These are phyloP conservation scores for Collybiopsis confluens DNA, from an alignment of 768 basidiomycete species.

Conservation along the genomic window DNA sequence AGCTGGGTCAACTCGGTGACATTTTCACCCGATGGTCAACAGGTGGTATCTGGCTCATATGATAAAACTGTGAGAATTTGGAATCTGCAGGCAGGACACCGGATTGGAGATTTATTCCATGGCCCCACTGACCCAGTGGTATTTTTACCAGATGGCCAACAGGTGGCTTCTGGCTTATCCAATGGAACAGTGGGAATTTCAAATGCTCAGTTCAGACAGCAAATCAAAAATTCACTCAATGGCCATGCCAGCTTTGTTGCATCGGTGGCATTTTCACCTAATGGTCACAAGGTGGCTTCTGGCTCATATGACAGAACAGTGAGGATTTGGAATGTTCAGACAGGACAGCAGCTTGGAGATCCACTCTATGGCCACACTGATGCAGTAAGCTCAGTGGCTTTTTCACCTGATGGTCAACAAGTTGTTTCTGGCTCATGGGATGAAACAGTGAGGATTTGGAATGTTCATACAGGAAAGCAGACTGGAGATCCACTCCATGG, in stretches of 20 bases:
- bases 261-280: conserved; percentile 19
- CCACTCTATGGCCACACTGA: conserved; percentile 21
- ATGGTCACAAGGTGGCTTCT: conserved; percentile 13
- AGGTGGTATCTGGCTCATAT: not conserved
- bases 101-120: conserved; percentile 39
- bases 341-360: conserved; percentile 4
- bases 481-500: not conserved
- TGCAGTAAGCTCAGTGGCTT: conserved; percentile 48
- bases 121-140: not conserved
- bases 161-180: no score
- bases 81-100: conserved; percentile 46
- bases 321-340: conserved; percentile 22
- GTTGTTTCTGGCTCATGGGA: conserved; percentile 3
- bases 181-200: not conserved
- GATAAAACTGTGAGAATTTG: conserved; percentile 10
- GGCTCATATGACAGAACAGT: conserved; percentile 10
- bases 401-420: conserved; percentile 8
- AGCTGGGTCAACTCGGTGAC: not conserved
- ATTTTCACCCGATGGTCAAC: not conserved
- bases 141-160: conserved; percentile 13
- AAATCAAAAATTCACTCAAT: not conserved
- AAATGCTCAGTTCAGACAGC: not conserved
- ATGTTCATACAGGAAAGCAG: not conserved
- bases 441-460: not conserved
- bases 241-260: conserved; percentile 8